Base-by-base conservation (phyloP, 1,284 basidiomycete genomes). In the Athelia psychrophila region DNA sequence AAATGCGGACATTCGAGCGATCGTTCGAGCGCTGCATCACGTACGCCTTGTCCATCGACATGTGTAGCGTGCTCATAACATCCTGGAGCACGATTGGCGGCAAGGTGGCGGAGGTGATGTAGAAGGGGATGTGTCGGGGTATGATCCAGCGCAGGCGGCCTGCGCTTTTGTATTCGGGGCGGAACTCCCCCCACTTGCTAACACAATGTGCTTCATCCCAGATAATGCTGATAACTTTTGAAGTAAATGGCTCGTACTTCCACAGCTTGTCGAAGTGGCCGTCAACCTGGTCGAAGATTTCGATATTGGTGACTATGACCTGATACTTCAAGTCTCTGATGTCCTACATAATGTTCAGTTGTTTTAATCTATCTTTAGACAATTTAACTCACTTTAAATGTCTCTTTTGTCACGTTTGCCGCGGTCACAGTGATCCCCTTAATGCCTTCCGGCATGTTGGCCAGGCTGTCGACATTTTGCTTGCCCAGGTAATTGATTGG, bases 1-100 rank as follows among this genome's bases (percentile, higher is more conserved):
- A 52, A 22, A 71, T 48, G 4, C 58, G 36, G 20, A 72, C 69
- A 27, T 71, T 67, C 2, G 65, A 63, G 0, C 54, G 51, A 44
- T 73, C 58, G 22, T 61, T 68, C 24, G 62, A 66, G 0, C 49
- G 16, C 12, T 35, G 33, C 18, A 35, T 35, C 33, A 35, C 18
- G 33, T 35, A 18, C 12, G 33, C 33, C 18, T 50, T 24, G 18
- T 20, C 38, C 13, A 30, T 12, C 1, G 50, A 30, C 1, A 60
- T 30, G 13, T 53, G 30, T 2, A 60, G 47, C 16, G 49, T 52
- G 19, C 51, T 32, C 9, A 32, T 45, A 6, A 60, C 54, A 32
- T 57, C 52, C 3, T n/a, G 4, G 13, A 54, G 51, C 5, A 35
- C 22, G 4, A 13, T 15, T 12, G 16, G 32, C 4, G 53, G 53